Base-by-base conservation (phyloP, 2,329 filamentous ascomycete species). In the Rhynchosporium agropyri region DNA sequence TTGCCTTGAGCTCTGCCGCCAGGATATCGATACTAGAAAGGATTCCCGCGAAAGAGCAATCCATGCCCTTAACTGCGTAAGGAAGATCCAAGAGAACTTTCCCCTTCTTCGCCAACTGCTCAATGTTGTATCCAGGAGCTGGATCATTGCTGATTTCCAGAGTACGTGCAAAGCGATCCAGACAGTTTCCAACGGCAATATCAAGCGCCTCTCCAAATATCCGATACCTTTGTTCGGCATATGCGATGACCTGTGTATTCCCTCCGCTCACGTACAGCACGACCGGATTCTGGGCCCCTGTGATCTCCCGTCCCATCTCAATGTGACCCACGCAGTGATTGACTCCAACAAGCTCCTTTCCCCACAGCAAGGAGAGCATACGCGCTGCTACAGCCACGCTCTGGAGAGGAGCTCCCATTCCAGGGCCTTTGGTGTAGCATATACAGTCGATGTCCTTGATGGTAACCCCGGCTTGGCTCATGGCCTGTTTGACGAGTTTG, bases 301-400 rank as follows among this genome's bases (percentile, higher is more conserved):
- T 98, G 74, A 99, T 97, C 64, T 90, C 84, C 57, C 95, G 85
- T 38, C 95, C 95, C 95, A 99, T 99, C 80, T 99, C 95, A 72
- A 99, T 98, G 77, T 99, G 95, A 49, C 95, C 95, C 54, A 99
- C 91, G 77, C 95, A 99, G 78, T 99, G 95, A 78, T 99, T 99
- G 31, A 99, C 95, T 29, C 92, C 94, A 3, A 99, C 89, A 43
- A 99, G 81, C n/a, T 90, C 87, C 77, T 91, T 92, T 59, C 81
- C 83, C 95, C 95, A 99, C 15, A 99, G 83, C 63, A 97, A 79
- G 48, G 86, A 83, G 38, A 98, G 80, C 66, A 90, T 91, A 64
- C 95, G 85, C 26, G 93, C 95, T 1, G 88, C 93, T 42, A 98
- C 80, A 38, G 94, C 94, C 13, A 96, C 92, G 65, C 88, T 88